Evolutionary conservation across 2,329 filamentous ascomycete species (phyloP), one percentile per base, ranked within the genome.

Genomic region (Monosporascus sp.): DNA sequence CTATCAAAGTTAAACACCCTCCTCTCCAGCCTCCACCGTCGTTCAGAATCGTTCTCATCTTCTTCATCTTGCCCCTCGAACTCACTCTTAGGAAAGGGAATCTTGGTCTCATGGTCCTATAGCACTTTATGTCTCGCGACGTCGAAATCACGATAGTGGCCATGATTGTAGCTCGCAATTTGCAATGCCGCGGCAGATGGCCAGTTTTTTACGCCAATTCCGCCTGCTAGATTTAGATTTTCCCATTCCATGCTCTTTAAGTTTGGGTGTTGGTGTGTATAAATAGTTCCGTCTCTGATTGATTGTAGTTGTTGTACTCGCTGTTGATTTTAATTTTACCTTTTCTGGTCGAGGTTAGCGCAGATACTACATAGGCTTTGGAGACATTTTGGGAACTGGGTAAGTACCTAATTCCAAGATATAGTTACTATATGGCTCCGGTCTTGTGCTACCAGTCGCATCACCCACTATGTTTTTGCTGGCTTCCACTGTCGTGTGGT

Each of bases 131-230:
- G 51, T 31, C 44, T 48, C 9, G 47, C 35, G 3, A 17, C 36
- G n/a, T 44, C 41, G 25, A 45, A 56, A 18, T 15, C 37, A n/a
- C 49, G 47, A 20, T 51, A 49, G 41, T 50, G 49, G 17, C 51
- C 53, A 20, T 49, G n/a, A 36, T 53, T 51, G n/a, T 43, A 8
- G 14, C 31, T 46, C 7, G 41, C 15, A 17, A 36, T 48, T 48
- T 53, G 51, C 18, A 51, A 20, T 5, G 17, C 49, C 7, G 51
- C 54, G 37, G 45, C 50, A 24, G 15, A 15, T 17, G 39, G 48
- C 51, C 49, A 53, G n/a, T 51, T 35, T 27, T 41, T 25, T 5
- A 46, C 24, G 15, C 15, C 5, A 17, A 8, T 25, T 24, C 25
- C 24, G 2, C 43, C 24, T 46, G 24, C 2, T 44, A 6, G 25